Evolutionary conservation across 139 green algal species (phyloP).

Genomic region (Deuterostichococcus epilithicus): DNA sequence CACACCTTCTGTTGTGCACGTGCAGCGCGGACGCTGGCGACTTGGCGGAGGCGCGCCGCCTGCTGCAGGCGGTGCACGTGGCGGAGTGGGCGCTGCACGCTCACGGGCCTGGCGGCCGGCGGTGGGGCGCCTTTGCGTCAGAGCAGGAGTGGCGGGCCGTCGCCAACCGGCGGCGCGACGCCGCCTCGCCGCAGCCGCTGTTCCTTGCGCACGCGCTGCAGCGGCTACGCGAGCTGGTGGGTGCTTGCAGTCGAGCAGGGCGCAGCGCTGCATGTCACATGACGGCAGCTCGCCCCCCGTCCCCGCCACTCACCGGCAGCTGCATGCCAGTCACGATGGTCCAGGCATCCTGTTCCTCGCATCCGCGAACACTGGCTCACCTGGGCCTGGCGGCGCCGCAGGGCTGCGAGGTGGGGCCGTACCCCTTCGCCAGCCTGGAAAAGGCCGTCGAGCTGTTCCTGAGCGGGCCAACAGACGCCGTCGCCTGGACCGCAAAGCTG

Average conservation of each 20-base stretch:
- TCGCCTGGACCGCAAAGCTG: constrained; percentile 36
- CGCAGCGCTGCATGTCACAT: too few relatives aligned
- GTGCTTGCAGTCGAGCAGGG: too few relatives aligned
- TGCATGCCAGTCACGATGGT: neutral
- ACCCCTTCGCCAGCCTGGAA: constrained; percentile 20
- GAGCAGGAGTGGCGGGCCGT: constrained; percentile 41
- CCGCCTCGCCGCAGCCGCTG: neutral
- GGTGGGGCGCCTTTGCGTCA: constrained; percentile 34
- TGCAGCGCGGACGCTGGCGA: constrained; percentile 18
- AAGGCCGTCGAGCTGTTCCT: constrained; percentile 40
- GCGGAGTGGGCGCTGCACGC: constrained; percentile 36
- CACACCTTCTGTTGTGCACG: constrained; percentile 11
- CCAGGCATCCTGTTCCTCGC: neutral
- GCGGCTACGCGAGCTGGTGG: neutral
- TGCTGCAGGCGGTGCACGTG: constrained; percentile 31
- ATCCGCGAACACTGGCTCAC: too few relatives aligned
- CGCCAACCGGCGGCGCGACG: constrained; percentile 19
- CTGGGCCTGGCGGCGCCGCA: neutral
- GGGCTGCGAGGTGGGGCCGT: constrained; percentile 1
- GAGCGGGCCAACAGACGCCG: constrained; percentile 2
- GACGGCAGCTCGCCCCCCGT: too few relatives aligned
- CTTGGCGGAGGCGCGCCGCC: constrained; percentile 24
- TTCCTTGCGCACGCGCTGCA: constrained; percentile 19
- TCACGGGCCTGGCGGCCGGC: neutral
- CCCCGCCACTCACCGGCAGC: too few relatives aligned